Conservation (phyloP, 495 filamentous ascomycete genomes). For the Jackrogersella multiformis region DNA sequence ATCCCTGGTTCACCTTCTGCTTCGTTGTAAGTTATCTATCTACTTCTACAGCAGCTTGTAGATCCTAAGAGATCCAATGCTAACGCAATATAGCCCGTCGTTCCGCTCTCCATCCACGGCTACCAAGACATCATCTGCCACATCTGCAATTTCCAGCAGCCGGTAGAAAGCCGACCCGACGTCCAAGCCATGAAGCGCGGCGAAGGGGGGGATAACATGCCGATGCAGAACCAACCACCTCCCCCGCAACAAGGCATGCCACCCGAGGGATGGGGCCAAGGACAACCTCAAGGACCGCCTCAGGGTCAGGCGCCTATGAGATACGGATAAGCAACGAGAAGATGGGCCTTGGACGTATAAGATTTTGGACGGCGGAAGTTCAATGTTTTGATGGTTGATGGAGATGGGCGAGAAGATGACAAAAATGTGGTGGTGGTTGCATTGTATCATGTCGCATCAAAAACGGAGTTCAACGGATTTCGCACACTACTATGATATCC, state of each 20-base stretch:
- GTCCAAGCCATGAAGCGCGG: slow-evolving; percentile 56
- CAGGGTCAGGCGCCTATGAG: slow-evolving; percentile 50
- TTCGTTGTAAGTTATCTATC: slow-evolving; percentile 56
- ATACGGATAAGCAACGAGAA: slow-evolving; percentile 36
- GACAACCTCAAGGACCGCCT: slow-evolving; percentile 30
- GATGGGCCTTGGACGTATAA: background rate
- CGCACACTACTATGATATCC: slow-evolving; percentile 22
- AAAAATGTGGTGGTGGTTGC: background rate
- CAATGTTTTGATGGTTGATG: background rate
- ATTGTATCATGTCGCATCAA: slow-evolving; percentile 14
- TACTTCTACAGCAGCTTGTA: background rate
- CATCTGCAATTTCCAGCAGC: slow-evolving; percentile 66
- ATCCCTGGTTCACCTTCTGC: slow-evolving; percentile 69
- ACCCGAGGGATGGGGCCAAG: slow-evolving; percentile 42
- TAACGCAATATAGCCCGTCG: slow-evolving; percentile 55
- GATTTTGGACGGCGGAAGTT: background rate
- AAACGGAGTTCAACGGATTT: slow-evolving; percentile 27
- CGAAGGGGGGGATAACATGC: slow-evolving; percentile 48
- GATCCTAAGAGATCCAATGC: background rate
- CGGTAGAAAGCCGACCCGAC: slow-evolving; percentile 61
- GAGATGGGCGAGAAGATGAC: background rate
- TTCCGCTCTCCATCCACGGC: slow-evolving; percentile 64
- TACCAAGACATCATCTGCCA: slow-evolving; percentile 64
- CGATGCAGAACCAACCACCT: slow-evolving; percentile 54
- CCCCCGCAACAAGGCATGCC: slow-evolving; percentile 29